Evolutionary conservation across 768 basidiomycete species (phyloP).

Genomic region (Lenzites betulinus): DNA sequence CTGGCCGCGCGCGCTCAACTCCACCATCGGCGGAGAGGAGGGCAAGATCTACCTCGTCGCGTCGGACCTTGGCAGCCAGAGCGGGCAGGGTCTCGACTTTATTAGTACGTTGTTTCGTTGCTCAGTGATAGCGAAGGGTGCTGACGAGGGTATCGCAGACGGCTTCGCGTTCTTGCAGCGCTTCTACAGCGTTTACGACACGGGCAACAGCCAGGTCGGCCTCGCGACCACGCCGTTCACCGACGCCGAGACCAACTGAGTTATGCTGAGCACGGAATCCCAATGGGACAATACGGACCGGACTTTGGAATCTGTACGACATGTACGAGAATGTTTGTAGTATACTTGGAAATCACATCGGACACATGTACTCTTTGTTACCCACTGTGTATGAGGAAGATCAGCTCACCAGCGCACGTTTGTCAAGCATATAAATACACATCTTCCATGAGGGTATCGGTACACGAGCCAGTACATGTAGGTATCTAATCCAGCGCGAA

Average conservation of each 20-base stretch:
- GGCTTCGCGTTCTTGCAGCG: slow-evolving; percentile 62
- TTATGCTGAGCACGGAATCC: neutral
- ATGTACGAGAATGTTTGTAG: neutral
- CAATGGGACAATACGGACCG: neutral
- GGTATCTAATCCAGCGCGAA: slow-evolving; percentile 7
- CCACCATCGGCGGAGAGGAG: slow-evolving; percentile 53
- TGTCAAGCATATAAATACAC: neutral
- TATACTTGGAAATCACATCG: too few relatives aligned
- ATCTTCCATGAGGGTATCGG: neutral
- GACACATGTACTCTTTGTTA: neutral
- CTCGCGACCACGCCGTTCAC: slow-evolving; percentile 38
- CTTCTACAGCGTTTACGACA: slow-evolving; percentile 52
- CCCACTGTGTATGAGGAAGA: too few relatives aligned
- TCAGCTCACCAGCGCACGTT: neutral
- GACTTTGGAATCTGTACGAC: neutral
- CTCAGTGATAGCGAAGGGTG: neutral
- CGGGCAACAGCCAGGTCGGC: slow-evolving; percentile 35
- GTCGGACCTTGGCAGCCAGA: slow-evolving; percentile 51
- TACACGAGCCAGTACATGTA: slow-evolving; percentile 3
- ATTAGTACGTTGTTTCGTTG: slow-evolving; percentile 45
- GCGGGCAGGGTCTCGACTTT: slow-evolving; percentile 64
- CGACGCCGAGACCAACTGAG: slow-evolving; percentile 35
- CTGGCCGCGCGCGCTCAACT: slow-evolving; percentile 65
- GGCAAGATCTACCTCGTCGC: slow-evolving; percentile 57
- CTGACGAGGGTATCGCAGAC: slow-evolving; percentile 36